Evolutionary conservation across 805 yeast genomes (phyloP), one percentile per base, ranked within the genome.

Genomic region (Starmerella powellii): DNA sequence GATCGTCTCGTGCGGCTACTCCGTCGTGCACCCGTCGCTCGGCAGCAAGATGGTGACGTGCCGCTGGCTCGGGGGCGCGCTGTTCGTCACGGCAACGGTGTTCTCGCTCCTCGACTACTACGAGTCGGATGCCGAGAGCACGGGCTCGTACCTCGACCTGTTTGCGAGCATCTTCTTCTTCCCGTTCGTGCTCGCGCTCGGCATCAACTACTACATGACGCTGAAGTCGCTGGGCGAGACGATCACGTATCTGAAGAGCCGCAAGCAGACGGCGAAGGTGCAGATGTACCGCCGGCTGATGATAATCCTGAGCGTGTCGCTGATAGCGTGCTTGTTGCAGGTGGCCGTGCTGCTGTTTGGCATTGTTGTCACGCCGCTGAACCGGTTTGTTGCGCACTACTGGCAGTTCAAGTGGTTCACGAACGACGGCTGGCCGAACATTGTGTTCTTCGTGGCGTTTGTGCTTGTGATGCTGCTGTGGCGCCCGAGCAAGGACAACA

Each of bases 401-500:
- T 91, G 98, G 98, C 83, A 87, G 63, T 74, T 84, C 34, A 75
- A 93, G 56, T 87, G 84, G 67, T 85, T 91, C 55, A 63, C 85
- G 41, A 71, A 80, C 34, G 95, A 88, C 54, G 93, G 94, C 66
- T 87, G 97, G 95, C 94, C 95, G 31, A 78, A 94, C 37, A 71
- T 85, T 37, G 79, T 86, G 12, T 91, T 85, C 64, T 84, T 82
- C 57, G 63, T 78, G 37, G 87, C 87, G 30, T 87, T 91, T 60
- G 72, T 80, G 54, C 74, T 86, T 8, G 70, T 91, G 49, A 83
- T 95, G 4, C 75, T 86, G 66, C 73, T 91, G 49, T 91, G 98
- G 98, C 79, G 98, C 62, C 99, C 99, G 41, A 88, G 96, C 0
- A 91, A 81, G 53, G 85, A 94, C 31, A 86, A 95, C 44, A 82